These are phyloP conservation scores for Sinapis alba DNA, from an alignment of 441 rosid species.

Conservation along the genomic window DNA sequence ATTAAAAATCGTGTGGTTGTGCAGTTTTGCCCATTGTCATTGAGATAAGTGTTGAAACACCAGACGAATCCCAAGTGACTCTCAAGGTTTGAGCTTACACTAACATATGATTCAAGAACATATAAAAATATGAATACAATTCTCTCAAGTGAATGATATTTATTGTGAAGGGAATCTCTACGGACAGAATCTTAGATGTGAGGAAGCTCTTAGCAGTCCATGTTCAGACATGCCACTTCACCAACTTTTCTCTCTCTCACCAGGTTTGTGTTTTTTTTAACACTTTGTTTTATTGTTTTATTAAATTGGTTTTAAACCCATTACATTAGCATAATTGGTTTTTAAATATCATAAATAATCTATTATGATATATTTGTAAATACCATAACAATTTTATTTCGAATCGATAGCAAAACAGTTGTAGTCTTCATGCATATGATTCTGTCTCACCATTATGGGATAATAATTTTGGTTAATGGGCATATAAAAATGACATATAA, in stretches of 20 bases:
- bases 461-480: background rate
- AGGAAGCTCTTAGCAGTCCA: slow-evolving; percentile 71
- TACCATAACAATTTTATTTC: too few relatives aligned
- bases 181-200: slow-evolving; percentile 78
- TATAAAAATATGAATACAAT: background rate
- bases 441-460: slow-evolving; percentile 6
- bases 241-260: slow-evolving; percentile 65
- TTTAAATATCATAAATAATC: too few relatives aligned
- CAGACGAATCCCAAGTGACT: slow-evolving; percentile 63
- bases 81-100: slow-evolving; percentile 53
- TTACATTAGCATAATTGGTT: too few relatives aligned
- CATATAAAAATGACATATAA: background rate
- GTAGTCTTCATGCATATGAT: slow-evolving; percentile 18
- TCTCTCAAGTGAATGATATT: background rate
- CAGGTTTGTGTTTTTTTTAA: slow-evolving; percentile 47
- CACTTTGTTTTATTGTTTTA: background rate
- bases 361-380: too few relatives aligned
- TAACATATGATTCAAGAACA: slow-evolving; percentile 3
- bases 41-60: slow-evolving; percentile 60
- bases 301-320: background rate
- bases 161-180: slow-evolving; percentile 65
- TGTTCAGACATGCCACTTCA: slow-evolving; percentile 72
- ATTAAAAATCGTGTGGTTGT: slow-evolving; percentile 10
- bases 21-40: slow-evolving; percentile 72
- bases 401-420: too few relatives aligned